phyloP scores from a whole-genome alignment of 2,329 filamentous ascomycete species.

The Arthrobotrys entomopaga region DNA sequence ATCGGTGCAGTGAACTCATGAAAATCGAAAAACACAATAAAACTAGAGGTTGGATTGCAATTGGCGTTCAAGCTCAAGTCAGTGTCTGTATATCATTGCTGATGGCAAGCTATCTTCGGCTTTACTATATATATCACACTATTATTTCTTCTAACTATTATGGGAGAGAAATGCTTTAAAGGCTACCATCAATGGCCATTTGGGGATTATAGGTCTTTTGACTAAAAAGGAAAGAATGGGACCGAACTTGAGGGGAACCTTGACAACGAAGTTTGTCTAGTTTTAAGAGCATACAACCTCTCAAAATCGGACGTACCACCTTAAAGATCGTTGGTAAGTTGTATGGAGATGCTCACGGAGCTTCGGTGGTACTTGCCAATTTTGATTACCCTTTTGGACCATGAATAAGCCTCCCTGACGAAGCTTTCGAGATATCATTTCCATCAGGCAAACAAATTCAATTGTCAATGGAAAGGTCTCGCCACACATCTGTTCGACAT shows the following conservation, averaged over 20 bases:
- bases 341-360: constrained; percentile 47
- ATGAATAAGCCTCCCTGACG: background rate
- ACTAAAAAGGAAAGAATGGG: too few species aligned
- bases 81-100: too few species aligned
- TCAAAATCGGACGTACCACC: constrained; percentile 1
- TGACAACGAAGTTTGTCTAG: background rate
- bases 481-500: constrained; percentile 48
- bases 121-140: background rate
- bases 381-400: constrained; percentile 9
- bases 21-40: too few species aligned
- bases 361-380: constrained; percentile 51
- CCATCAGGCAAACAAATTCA: constrained; percentile 35
- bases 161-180: too few species aligned
- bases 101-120: too few species aligned
- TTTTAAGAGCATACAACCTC: constrained; percentile 29
- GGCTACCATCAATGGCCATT: too few species aligned
- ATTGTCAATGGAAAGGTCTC: constrained; percentile 47
- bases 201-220: too few species aligned
- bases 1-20: too few species aligned
- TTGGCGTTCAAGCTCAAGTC: constrained; percentile 33
- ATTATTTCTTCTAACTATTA: too few species aligned
- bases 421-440: constrained; percentile 49
- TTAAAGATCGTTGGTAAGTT: constrained; percentile 20
- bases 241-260: constrained; percentile 17
- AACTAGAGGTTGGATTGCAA: constrained; percentile 31